Conservation (phyloP, 192 early-diverging fungal species). For the Coemansia sp. region DNA sequence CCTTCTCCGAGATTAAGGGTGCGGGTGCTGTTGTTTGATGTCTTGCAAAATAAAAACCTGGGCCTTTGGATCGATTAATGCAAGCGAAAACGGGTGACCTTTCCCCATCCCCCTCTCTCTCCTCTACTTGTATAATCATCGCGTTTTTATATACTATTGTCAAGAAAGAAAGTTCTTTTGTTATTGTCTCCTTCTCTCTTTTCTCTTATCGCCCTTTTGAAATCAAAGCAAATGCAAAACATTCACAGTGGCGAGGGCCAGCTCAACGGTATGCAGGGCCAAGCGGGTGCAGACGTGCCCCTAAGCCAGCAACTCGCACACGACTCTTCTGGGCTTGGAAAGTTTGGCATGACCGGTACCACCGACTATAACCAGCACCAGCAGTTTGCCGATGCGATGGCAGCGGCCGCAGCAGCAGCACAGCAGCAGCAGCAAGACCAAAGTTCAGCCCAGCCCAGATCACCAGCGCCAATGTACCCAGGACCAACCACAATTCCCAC, state of each 20-base stretch:
- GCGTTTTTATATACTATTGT: slow-evolving; percentile 2
- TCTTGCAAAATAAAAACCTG: not conserved
- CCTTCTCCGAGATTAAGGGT: not conserved
- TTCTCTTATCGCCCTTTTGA: not conserved
- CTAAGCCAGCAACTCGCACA: slow-evolving; percentile 19
- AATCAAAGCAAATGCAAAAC: slow-evolving; percentile 21
- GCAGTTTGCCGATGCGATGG: slow-evolving; percentile 44
- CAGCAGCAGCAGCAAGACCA: slow-evolving; percentile 17
- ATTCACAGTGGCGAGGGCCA: slow-evolving; percentile 22
- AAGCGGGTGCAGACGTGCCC: slow-evolving; percentile 19
- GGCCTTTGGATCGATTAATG: not conserved
- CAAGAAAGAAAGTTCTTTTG: not conserved
- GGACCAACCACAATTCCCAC: slow-evolving; percentile 49
- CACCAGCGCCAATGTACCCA: slow-evolving; percentile 52
- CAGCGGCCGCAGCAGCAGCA: slow-evolving; percentile 28
- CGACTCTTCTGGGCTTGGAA: slow-evolving; percentile 29
- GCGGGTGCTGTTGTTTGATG: not conserved
- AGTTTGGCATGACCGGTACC: slow-evolving; percentile 24
- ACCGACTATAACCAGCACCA: slow-evolving; percentile 30
- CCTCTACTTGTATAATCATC: not conserved
- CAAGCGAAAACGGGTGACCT: not conserved
- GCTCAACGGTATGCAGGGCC: slow-evolving; percentile 13
- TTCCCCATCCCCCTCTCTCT: not conserved
- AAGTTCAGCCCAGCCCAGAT: slow-evolving; percentile 4
- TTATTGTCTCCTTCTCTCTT: not conserved